Conservation (phyloP, 441 rosid genomes). For the Aquilaria agallochum region DNA sequence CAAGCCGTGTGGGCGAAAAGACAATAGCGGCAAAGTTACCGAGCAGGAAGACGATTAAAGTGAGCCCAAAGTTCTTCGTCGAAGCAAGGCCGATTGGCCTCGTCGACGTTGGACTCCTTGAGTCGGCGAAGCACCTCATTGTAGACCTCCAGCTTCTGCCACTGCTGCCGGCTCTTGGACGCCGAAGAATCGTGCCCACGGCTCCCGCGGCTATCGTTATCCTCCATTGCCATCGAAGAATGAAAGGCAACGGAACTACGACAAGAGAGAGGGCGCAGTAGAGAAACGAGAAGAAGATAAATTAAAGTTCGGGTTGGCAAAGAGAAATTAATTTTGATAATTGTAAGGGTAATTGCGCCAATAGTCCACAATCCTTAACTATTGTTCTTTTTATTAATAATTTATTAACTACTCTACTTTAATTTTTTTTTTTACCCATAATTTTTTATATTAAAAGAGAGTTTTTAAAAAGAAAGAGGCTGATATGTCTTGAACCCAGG, state of each 20-base stretch:
- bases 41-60: conserved; percentile 65
- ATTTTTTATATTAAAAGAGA: no score
- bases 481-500: no score
- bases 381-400: no score
- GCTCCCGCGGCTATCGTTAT: conserved; percentile 54
- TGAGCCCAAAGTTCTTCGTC: conserved; percentile 64
- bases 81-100: conserved; percentile 40
- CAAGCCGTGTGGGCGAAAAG: background rate
- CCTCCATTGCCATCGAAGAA: conserved; percentile 48
- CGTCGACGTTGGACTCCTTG: conserved; percentile 33
- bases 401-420: no score
- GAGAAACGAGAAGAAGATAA: no score
- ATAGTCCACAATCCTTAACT: no score
- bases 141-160: conserved; percentile 48
- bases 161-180: conserved; percentile 35
- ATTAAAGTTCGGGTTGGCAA: no score
- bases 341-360: no score
- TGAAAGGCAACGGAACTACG: background rate
- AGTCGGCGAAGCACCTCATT: conserved; percentile 57
- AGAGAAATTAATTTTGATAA: no score
- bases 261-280: no score
- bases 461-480: no score
- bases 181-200: conserved; percentile 25
- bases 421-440: no score
- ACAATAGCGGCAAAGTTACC: conserved; percentile 26